Conservation (phyloP, 176 grass and related monocot species). For the Rhynchospora pubera region DNA sequence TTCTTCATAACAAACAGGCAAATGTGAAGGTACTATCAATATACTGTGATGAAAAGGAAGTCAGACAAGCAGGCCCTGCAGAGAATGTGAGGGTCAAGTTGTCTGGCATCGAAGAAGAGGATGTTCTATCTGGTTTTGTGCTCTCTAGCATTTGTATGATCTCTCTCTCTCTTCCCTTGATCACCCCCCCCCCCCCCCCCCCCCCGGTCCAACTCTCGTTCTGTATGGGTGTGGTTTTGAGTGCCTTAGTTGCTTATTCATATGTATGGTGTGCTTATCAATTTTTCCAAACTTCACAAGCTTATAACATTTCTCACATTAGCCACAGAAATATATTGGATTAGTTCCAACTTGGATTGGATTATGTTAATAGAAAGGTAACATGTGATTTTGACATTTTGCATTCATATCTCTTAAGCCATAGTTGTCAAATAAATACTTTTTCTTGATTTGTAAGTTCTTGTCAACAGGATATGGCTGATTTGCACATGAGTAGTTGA, state of each 20-base stretch:
- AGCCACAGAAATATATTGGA: too few species aligned
- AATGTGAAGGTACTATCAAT: conserved; percentile 75
- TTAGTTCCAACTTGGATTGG: too few species aligned
- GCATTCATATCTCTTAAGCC: neutral
- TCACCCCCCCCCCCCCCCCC: neutral
- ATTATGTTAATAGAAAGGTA: too few species aligned
- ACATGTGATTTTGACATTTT: neutral
- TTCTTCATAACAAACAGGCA: conserved; percentile 33
- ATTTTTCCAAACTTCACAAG: neutral
- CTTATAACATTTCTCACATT: neutral
- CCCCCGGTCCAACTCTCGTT: neutral
- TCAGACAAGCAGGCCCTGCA: conserved; percentile 46
- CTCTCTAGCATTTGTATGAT: conserved; percentile 75
- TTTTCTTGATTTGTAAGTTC: too few species aligned
- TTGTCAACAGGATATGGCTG: too few species aligned
- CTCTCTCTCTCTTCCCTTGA: neutral
- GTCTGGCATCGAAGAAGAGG: conserved; percentile 88
- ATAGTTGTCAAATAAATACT: too few species aligned
- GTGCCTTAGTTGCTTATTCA: neutral
- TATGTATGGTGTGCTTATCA: neutral
- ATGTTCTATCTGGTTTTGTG: conserved; percentile 88
- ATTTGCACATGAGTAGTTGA: neutral
- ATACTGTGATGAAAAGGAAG: conserved; percentile 76
- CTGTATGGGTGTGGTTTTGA: neutral
- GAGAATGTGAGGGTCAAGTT: conserved; percentile 92